A percentile compares a stretch with the other conserved stretches of the same genome.
phyloP scores from a whole-genome alignment of 169 alveolate genomes.

The Plasmodium yoelii region DNA sequence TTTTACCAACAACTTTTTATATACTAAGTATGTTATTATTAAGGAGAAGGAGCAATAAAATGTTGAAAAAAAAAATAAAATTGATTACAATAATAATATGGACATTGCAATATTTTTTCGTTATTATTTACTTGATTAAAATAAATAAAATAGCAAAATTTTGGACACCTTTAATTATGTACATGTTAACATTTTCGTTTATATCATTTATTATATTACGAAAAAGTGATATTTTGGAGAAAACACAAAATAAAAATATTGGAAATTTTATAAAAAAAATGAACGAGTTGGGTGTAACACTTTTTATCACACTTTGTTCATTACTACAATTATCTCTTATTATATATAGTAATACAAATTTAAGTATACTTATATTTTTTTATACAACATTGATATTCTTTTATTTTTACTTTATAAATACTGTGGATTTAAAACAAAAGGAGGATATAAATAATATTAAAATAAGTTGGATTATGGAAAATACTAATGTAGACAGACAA shows the following conservation, averaged over 20 bases:
- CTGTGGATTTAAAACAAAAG: background rate
- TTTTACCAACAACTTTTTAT: constrained; percentile 19
- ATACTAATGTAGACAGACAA: constrained; percentile 6
- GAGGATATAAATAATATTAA: constrained; percentile 12
- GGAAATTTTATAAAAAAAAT: constrained; percentile 18
- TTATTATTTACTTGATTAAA: constrained; percentile 27
- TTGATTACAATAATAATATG: constrained; percentile 1
- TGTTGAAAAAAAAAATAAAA: constrained; percentile 25
- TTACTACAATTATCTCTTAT: constrained; percentile 47
- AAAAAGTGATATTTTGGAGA: constrained; percentile 19
- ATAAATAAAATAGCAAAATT: constrained; percentile 7
- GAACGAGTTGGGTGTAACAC: constrained; percentile 24
- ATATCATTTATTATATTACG: constrained; percentile 28
- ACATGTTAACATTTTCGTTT: constrained; percentile 19
- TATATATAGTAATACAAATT: constrained; percentile 60
- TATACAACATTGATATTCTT: constrained; percentile 39
- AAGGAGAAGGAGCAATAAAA: constrained; percentile 23
- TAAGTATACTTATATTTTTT: constrained; percentile 25
- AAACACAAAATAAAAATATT: background rate
- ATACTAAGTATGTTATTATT: constrained; percentile 29
- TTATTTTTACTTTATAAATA: constrained; percentile 28
- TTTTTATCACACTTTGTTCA: constrained; percentile 22
- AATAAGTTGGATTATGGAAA: constrained; percentile 47
- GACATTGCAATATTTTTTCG: constrained; percentile 43
- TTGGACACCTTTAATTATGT: constrained; percentile 29